Conservation (phyloP, 2,329 filamentous ascomycete genomes). For the Botrytis pseudocinerea region DNA sequence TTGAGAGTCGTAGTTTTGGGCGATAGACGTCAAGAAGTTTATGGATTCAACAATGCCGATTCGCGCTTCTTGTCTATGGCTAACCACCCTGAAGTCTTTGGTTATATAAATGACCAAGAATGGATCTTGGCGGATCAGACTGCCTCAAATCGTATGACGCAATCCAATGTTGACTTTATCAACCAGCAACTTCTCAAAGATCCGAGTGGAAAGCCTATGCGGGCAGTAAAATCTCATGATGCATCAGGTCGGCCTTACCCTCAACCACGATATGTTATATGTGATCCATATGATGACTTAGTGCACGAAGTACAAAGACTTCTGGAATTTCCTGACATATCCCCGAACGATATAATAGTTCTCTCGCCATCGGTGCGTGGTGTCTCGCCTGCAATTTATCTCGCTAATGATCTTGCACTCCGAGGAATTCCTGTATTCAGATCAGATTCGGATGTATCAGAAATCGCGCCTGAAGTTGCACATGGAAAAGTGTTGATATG, state of each 20-base stretch:
- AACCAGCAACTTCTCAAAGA: constrained; percentile 14
- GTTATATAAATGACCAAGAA: constrained; percentile 11
- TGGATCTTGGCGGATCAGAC: constrained; percentile 17
- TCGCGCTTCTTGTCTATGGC: constrained; percentile 20
- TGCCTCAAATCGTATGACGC: constrained; percentile 17
- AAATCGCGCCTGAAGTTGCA: constrained; percentile 14
- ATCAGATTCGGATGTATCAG: constrained; percentile 19
- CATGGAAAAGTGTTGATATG: constrained; percentile 14
- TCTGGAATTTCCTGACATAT: constrained; percentile 2
- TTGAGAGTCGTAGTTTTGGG: constrained; percentile 12
- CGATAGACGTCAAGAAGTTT: constrained; percentile 16
- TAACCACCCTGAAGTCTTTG: constrained; percentile 6
- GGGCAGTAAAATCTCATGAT: constrained; percentile 11
- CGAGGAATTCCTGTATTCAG: constrained; percentile 13
- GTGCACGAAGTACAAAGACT: constrained; percentile 12
- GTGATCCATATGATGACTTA: constrained; percentile 6
- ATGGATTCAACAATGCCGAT: constrained; percentile 21
- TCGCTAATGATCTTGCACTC: constrained; percentile 20
- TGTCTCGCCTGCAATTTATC: background rate
- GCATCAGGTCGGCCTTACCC: constrained; percentile 10
- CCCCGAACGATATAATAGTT: constrained; percentile 14
- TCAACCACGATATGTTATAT: constrained; percentile 19
- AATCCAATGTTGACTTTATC: constrained; percentile 21
- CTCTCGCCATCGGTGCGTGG: constrained; percentile 18
- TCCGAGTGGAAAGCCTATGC: constrained; percentile 12